Conservation (phyloP, 2,329 filamentous ascomycete species). For the Pseudocercospora pini-densiflorae region DNA sequence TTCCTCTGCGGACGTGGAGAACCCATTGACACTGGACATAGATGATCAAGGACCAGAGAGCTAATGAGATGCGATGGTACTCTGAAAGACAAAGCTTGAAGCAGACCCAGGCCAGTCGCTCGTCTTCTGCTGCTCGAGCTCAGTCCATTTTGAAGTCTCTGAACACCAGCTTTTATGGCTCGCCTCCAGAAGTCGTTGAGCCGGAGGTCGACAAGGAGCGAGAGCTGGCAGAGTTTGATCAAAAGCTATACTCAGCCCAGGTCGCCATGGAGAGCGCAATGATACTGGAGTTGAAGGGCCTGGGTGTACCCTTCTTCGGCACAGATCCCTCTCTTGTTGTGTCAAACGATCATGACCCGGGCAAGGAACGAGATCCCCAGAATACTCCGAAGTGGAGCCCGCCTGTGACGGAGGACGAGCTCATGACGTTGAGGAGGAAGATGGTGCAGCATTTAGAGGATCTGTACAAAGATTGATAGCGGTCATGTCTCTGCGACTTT, state of each 20-base stretch:
- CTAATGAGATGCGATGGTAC: conserved; percentile 65
- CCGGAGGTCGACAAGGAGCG: conserved; percentile 44
- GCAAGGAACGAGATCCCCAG: conserved; percentile 20
- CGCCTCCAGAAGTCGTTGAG: conserved; percentile 15
- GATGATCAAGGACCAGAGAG: conserved; percentile 66
- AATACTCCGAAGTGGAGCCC: conserved; percentile 34
- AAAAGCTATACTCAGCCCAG: conserved; percentile 65
- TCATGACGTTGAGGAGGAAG: conserved; percentile 39
- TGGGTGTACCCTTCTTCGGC: conserved; percentile 67
- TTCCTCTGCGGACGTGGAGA: conserved; percentile 1
- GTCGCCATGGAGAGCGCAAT: conserved; percentile 64
- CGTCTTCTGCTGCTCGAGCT: conserved; percentile 35
- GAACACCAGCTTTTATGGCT: conserved; percentile 20
- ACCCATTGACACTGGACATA: conserved; percentile 40
- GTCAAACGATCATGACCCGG: conserved; percentile 30
- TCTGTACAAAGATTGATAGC: conserved; percentile 43
- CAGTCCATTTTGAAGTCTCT: conserved; percentile 39
- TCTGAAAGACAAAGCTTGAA: conserved; percentile 41
- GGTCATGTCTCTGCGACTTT: background rate
- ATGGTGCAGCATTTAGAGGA: conserved; percentile 46
- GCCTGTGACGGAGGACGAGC: conserved; percentile 39
- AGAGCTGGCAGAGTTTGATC: conserved; percentile 63
- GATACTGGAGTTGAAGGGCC: conserved; percentile 57
- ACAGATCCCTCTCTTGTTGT: conserved; percentile 52
- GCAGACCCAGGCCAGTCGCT: conserved; percentile 36